Conservation (phyloP, 139 green algal species). For the Chlorella ohadii region DNA sequence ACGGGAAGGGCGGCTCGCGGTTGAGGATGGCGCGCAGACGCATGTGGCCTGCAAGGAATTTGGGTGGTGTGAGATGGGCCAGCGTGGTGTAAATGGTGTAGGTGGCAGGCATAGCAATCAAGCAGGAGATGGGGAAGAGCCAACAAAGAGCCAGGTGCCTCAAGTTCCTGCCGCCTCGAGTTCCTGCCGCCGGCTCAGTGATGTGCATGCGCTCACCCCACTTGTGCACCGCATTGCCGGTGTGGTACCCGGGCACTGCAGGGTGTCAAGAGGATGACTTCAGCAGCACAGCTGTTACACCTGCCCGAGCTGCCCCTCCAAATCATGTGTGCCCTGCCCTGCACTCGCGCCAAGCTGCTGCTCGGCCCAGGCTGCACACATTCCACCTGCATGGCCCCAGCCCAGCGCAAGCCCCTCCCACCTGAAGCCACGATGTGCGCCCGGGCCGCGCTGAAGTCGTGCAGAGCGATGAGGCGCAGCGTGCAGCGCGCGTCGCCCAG, state of each 20-base stretch:
- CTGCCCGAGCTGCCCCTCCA: too few species aligned
- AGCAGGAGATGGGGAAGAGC: too few species aligned
- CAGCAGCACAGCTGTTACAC: too few species aligned
- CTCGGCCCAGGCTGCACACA: neutral
- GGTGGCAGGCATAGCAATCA: too few species aligned
- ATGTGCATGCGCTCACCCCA: slow-evolving; percentile 37
- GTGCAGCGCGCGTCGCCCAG: neutral
- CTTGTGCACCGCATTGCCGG: slow-evolving; percentile 24
- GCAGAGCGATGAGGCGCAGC: slow-evolving; percentile 14
- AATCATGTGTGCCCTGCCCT: too few species aligned
- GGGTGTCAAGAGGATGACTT: too few species aligned
- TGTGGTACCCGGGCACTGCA: slow-evolving; percentile 7
- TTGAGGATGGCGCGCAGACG: slow-evolving; percentile 60
- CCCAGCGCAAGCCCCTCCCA: neutral
- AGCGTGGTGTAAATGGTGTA: too few species aligned
- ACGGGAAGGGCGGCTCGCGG: slow-evolving; percentile 44
- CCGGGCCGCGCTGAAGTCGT: slow-evolving; percentile 76
- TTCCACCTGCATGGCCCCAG: neutral
- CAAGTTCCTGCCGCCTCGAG: too few species aligned
- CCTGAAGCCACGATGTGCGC: slow-evolving; percentile 59
- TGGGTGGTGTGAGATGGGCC: too few species aligned
- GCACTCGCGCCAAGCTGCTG: too few species aligned
- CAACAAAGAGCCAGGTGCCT: too few species aligned
- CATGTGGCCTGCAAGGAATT: slow-evolving; percentile 61
- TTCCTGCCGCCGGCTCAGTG: too few species aligned